phyloP scores from a whole-genome alignment of 352 stramenopile genomes.

The Discostella stelligera region DNA sequence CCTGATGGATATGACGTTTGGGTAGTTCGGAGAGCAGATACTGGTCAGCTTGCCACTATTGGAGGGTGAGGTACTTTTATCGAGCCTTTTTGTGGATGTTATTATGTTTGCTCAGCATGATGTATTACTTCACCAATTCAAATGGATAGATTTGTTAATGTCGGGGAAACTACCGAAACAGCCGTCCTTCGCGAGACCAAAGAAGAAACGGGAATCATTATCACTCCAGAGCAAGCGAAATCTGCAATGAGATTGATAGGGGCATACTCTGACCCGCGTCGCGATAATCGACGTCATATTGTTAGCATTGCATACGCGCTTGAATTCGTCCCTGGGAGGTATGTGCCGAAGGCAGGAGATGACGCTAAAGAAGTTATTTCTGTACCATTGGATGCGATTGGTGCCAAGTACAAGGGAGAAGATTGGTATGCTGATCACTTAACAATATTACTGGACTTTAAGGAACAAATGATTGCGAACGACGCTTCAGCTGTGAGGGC shows the following conservation, averaged over 20 bases:
- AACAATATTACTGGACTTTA: conserved; percentile 81
- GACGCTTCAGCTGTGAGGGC: conserved; percentile 6
- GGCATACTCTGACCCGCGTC: conserved; percentile 81
- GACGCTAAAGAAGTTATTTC: conserved; percentile 76
- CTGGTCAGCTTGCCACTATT: conserved; percentile 81
- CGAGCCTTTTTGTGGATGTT: conserved; percentile 14
- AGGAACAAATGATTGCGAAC: conserved; percentile 25
- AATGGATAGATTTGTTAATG: conserved; percentile 65
- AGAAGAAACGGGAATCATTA: conserved; percentile 80
- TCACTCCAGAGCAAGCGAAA: conserved; percentile 31
- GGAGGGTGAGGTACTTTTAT: conserved; percentile 63
- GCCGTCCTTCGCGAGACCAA: conserved; percentile 72
- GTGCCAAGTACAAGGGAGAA: conserved; percentile 53
- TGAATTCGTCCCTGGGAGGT: conserved; percentile 42
- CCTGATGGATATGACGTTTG: conserved; percentile 67
- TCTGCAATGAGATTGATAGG: conserved; percentile 65
- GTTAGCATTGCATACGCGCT: conserved; percentile 72
- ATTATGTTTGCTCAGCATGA: background rate
- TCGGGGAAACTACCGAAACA: conserved; percentile 70
- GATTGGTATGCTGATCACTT: conserved; percentile 79
- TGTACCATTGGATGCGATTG: conserved; percentile 70
- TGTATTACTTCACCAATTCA: background rate
- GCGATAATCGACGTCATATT: conserved; percentile 81
- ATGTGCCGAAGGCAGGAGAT: conserved; percentile 61
- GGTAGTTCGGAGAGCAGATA: conserved; percentile 81